Percentiles rank a stretch among this genome's conserved stretches.
phyloP scores from a whole-genome alignment of 2,329 filamentous ascomycete genomes.

The Diplodia scrobiculata region DNA sequence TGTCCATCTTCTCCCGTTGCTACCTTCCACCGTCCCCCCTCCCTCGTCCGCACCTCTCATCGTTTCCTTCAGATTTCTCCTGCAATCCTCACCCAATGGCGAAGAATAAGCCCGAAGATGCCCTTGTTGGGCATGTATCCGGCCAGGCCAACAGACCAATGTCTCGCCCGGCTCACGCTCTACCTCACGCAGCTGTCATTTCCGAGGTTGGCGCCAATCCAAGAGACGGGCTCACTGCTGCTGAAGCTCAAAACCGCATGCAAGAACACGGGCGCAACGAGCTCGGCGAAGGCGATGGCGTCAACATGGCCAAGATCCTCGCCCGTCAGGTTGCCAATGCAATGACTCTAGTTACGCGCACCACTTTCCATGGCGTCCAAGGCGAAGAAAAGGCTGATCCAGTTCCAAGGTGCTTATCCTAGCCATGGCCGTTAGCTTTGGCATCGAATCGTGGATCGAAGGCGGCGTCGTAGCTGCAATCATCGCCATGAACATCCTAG shows the following conservation, averaged over 20 bases:
- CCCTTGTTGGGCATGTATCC: slow-evolving; percentile 46
- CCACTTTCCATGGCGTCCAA: neutral
- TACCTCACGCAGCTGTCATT: slow-evolving; percentile 57
- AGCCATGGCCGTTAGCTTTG: slow-evolving; percentile 54
- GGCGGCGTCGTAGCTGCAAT: slow-evolving; percentile 53
- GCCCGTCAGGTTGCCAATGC: slow-evolving; percentile 74
- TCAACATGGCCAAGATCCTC: slow-evolving; percentile 71
- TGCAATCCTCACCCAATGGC: neutral
- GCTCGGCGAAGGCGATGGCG: slow-evolving; percentile 66
- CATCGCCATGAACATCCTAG: slow-evolving; percentile 50
- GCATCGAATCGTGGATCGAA: slow-evolving; percentile 52
- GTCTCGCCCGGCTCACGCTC: slow-evolving; percentile 63
- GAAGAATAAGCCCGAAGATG: neutral
- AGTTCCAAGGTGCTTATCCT: slow-evolving; percentile 47
- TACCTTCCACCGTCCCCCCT: neutral
- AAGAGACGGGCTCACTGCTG: slow-evolving; percentile 66
- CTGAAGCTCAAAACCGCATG: slow-evolving; percentile 62
- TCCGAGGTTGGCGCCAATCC: slow-evolving; percentile 63
- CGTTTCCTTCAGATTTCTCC: neutral
- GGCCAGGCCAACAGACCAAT: slow-evolving; percentile 57
- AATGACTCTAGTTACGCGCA: slow-evolving; percentile 66
- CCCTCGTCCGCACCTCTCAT: neutral
- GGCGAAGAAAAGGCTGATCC: slow-evolving; percentile 24
- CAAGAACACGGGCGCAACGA: slow-evolving; percentile 68
- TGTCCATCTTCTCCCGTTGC: neutral